A percentile compares a stretch with the other conserved stretches of the same genome.
phyloP scores from a whole-genome alignment of 139 green algal genomes.

The Chlamydomonas sphaeroides region DNA sequence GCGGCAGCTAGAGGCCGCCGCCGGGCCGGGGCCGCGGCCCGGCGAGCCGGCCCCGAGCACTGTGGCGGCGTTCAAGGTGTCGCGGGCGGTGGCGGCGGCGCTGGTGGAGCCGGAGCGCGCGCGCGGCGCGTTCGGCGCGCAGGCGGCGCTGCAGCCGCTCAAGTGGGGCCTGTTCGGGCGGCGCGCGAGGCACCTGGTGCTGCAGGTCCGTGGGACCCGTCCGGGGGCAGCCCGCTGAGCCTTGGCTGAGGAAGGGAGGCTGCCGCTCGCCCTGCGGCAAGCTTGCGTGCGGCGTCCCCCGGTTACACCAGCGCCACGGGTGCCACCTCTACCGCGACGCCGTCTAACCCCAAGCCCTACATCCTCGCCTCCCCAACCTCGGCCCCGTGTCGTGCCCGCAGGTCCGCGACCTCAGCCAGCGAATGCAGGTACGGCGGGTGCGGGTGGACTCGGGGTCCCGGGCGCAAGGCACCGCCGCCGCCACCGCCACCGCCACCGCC shows the following conservation, averaged over 20 bases:
- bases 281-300: too few species aligned
- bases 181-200: slow-evolving; percentile 35
- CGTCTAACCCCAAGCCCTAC: too few species aligned
- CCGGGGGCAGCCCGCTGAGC: too few species aligned
- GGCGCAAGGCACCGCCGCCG: too few species aligned
- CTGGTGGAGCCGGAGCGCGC: neutral
- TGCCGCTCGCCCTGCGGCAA: too few species aligned
- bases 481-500: too few species aligned
- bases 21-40: neutral
- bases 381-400: too few species aligned
- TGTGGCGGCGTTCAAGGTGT: slow-evolving; percentile 35
- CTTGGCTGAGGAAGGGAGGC: too few species aligned
- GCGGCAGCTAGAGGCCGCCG: neutral
- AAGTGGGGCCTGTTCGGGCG: slow-evolving; percentile 33
- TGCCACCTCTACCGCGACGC: too few species aligned
- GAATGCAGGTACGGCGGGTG: slow-evolving; percentile 15
- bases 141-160: slow-evolving; percentile 47
- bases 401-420: slow-evolving; percentile 32
- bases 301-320: too few species aligned
- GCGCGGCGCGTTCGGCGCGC: neutral
- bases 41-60: neutral
- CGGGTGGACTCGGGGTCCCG: neutral
- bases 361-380: too few species aligned
- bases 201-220: slow-evolving; percentile 34
- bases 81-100: slow-evolving; percentile 34